phyloP scores from a whole-genome alignment of 2,329 filamentous ascomycete genomes.

The Neobulgaria alba region DNA sequence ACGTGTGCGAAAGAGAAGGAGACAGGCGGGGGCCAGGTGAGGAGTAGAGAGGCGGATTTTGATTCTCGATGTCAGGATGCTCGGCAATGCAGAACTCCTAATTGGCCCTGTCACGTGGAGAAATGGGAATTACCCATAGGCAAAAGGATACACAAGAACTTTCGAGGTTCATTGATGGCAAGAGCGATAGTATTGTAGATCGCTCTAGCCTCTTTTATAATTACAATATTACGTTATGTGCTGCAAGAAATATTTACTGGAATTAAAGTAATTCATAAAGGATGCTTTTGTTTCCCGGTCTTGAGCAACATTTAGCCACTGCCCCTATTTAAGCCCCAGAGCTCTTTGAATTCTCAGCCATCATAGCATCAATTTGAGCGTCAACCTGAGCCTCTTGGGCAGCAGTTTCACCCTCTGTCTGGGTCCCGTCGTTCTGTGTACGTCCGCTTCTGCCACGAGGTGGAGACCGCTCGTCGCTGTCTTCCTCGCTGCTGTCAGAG shows the following conservation, averaged over 20 bases:
- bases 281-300: background rate
- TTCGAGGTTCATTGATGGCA: too few species aligned
- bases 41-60: conserved; percentile 13
- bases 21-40: conserved; percentile 9
- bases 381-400: conserved; percentile 22
- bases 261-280: background rate
- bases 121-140: too few species aligned
- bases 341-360: conserved; percentile 26
- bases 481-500: conserved; percentile 29
- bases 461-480: conserved; percentile 27
- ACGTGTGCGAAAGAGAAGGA: conserved; percentile 18
- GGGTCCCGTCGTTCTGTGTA: background rate
- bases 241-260: background rate
- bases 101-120: background rate
- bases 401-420: conserved; percentile 3
- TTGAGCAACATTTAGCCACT: too few species aligned
- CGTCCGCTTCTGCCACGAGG: conserved; percentile 18
- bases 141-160: too few species aligned
- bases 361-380: conserved; percentile 26
- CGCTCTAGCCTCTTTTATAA: background rate
- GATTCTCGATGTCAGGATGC: background rate
- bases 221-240: background rate
- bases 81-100: background rate
- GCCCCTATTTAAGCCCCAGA: conserved; percentile 22
- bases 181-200: too few species aligned